phyloP scores from a whole-genome alignment of 1,284 basidiomycete species.

The Earliella scabrosa region DNA sequence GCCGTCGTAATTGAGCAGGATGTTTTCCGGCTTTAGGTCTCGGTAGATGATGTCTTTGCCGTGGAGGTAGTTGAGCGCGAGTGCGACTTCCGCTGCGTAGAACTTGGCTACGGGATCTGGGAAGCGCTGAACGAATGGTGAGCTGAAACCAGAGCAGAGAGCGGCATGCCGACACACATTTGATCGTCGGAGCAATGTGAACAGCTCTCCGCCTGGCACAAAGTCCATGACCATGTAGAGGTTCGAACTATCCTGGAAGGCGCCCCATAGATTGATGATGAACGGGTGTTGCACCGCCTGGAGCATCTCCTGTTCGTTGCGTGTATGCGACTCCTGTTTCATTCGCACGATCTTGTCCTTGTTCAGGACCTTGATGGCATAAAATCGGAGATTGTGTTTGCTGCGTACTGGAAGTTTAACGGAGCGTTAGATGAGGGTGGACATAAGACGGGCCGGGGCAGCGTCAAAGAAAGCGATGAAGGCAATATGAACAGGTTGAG shows the following conservation, averaged over 20 bases:
- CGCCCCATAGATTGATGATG: slow-evolving; percentile 98
- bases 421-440: no score
- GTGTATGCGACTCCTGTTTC: slow-evolving; percentile 98
- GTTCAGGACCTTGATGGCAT: slow-evolving; percentile 93
- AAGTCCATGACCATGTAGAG: slow-evolving; percentile 99
- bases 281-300: slow-evolving; percentile 93
- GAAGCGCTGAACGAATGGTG: slow-evolving; percentile 71
- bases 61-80: slow-evolving; percentile 94
- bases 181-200: slow-evolving; percentile 87
- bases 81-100: slow-evolving; percentile 96
- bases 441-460: no score
- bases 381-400: slow-evolving; percentile 91
- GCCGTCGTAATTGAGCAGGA: slow-evolving; percentile 91
- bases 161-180: slow-evolving; percentile 59
- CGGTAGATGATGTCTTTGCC: slow-evolving; percentile 94
- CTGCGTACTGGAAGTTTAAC: no score
- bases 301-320: slow-evolving; percentile 93
- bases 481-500: no score
- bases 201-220: slow-evolving; percentile 98
- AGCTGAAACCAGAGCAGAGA: not conserved
- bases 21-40: slow-evolving; percentile 98
- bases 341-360: slow-evolving; percentile 95
- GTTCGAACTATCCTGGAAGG: slow-evolving; percentile 93
- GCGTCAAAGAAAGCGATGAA: no score
- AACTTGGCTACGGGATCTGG: slow-evolving; percentile 99